Evolutionary conservation across 495 filamentous ascomycete species (phyloP).

Genomic region (Daldinia caldariorum): DNA sequence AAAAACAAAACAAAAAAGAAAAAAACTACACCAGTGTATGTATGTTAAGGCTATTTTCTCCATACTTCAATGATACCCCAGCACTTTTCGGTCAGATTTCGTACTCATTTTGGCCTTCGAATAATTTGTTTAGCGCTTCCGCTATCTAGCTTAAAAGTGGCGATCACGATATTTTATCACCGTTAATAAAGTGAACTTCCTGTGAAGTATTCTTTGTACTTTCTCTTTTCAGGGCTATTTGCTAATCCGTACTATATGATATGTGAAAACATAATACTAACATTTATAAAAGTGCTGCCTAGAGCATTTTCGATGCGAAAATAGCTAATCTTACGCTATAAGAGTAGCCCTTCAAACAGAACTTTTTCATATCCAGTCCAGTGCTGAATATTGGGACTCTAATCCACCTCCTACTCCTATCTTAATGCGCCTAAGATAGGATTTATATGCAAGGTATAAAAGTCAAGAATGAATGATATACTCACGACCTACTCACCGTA

Average conservation of each 20-base stretch:
- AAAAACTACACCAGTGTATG: neutral
- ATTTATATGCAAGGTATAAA: neutral
- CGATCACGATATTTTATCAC: neutral
- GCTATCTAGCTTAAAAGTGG: neutral
- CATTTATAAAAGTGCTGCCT: neutral
- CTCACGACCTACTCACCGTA: neutral
- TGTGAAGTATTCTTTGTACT: neutral
- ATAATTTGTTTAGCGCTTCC: neutral
- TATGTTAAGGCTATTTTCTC: slow-evolving; percentile 26
- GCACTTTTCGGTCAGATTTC: slow-evolving; percentile 3
- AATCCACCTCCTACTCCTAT: neutral
- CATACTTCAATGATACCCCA: slow-evolving; percentile 41
- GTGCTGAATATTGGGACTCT: neutral
- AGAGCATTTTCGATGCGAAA: neutral
- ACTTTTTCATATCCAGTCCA: neutral
- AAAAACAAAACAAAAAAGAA: too few species aligned
- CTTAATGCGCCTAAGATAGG: neutral
- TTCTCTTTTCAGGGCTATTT: neutral
- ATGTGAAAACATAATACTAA: neutral
- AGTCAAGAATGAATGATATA: neutral
- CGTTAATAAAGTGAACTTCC: neutral
- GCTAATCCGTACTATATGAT: neutral
- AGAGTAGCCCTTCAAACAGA: neutral
- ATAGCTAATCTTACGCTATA: neutral
- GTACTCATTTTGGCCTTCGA: neutral